Evolutionary conservation across 2,329 filamentous ascomycete genomes (phyloP), one percentile per base, ranked within the genome.

Genomic region (Colletotrichum coccodes): DNA sequence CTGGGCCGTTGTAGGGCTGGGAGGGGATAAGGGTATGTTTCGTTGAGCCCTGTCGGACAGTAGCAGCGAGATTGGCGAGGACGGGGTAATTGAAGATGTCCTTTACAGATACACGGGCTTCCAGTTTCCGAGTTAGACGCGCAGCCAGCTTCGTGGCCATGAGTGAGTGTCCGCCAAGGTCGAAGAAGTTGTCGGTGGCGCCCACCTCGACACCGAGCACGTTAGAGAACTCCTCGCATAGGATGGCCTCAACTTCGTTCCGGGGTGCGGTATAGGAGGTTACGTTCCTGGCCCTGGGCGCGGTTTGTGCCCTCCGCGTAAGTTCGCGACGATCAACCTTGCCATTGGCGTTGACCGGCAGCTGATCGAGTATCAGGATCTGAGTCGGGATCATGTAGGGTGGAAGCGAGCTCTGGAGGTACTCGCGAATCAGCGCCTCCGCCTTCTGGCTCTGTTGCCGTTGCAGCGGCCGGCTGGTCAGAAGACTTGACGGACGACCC

Each of bases 341-440:
- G 26, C 65, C 66, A 28, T 73, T 70, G 12, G 40, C 42, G 26
- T 65, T 79, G 4, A 72, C 68, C 1, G 77, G 77, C 23, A 79
- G 60, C 1, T 49, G 18, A 9, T 71, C 38, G 2, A 80, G 9
- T 3, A 73, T 53, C n/a, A 76, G 57, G 18, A 75, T 68, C 2
- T 71, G 36, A 3, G 70, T 63, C 3, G 77, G 78, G 12, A 73
- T 50, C 73, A 79, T 78, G 44, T 77, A 75, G 34, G 67, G 66
- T 6, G 77, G 77, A 2, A 78, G 60, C 18, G 36, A 36, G 18
- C 28, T 18, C 16, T 54, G 52, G 30, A 54, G 52, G 30, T 40
- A 40, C 52, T 54, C 52, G 18, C 52, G 52, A n/a, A 62, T 21
- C 32, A 32, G 23, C 1, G 32, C 32, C 3, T 62, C 46, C 12